Percentiles rank a stretch among this genome's conserved stretches.
phyloP scores from a whole-genome alignment of 176 grass and related monocot species.

The Oryza nivara region DNA sequence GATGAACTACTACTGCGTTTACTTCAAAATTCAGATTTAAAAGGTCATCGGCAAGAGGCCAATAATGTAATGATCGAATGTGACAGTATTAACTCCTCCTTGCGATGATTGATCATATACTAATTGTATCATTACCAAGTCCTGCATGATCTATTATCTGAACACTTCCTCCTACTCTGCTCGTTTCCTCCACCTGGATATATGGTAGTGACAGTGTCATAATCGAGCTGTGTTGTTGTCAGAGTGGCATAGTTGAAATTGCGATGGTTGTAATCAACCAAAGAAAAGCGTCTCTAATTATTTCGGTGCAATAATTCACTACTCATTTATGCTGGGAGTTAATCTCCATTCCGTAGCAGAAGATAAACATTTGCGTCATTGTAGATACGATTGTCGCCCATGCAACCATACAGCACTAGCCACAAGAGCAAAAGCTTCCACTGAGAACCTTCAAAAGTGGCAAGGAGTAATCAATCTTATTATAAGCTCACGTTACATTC shows the following conservation, averaged over 20 bases:
- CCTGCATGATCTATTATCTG: background rate
- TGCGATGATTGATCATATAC: background rate
- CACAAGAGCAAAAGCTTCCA: background rate
- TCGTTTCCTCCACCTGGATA: background rate
- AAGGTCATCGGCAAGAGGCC: background rate
- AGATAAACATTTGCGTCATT: background rate
- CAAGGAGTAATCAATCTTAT: background rate
- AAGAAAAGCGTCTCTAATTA: background rate
- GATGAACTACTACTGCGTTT: background rate
- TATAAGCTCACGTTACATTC: slow-evolving; percentile 7
- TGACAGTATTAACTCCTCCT: background rate
- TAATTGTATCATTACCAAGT: background rate
- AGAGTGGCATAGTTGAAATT: background rate
- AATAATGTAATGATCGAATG: background rate
- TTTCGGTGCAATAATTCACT: background rate
- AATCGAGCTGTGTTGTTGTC: background rate
- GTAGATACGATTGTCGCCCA: background rate
- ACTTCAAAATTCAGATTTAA: slow-evolving; percentile 1
- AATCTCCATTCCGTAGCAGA: background rate
- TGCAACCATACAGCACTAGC: slow-evolving; percentile 5
- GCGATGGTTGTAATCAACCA: background rate
- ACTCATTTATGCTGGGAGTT: background rate
- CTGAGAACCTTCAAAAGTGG: background rate
- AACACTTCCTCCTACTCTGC: background rate
- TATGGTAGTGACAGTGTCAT: background rate